Evolutionary conservation across 345 rosid species (phyloP).

Genomic region (Punica granatum): DNA sequence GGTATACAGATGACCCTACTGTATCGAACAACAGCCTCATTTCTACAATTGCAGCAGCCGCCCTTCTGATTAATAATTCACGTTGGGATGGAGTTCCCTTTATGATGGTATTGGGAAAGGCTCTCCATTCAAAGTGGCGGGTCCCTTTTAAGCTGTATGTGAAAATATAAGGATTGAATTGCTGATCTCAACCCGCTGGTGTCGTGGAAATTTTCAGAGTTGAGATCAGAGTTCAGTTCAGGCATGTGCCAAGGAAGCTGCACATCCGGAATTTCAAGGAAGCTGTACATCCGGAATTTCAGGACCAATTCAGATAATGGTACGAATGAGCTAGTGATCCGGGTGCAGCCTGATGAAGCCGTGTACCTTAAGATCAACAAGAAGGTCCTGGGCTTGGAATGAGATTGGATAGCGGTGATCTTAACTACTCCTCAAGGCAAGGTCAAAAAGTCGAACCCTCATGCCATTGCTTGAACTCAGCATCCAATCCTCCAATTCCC

Average conservation of each 20-base stretch:
- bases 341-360: constrained; percentile 46
- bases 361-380: constrained; percentile 48
- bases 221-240: constrained; percentile 50
- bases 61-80: constrained; percentile 35
- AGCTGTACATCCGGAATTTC: constrained; percentile 26
- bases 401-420: constrained; percentile 42
- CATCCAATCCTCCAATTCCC: background rate
- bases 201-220: constrained; percentile 21
- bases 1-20: constrained; percentile 31
- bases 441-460: constrained; percentile 15
- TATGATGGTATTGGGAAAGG: constrained; percentile 42
- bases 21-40: constrained; percentile 32
- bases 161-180: background rate
- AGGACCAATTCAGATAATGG: constrained; percentile 35
- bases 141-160: background rate
- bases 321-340: constrained; percentile 46
- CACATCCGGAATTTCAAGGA: constrained; percentile 30
- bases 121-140: constrained; percentile 38
- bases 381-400: constrained; percentile 45
- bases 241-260: constrained; percentile 44
- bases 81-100: constrained; percentile 63
- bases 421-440: constrained; percentile 33
- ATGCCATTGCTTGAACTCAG: background rate
- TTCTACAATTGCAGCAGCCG: constrained; percentile 49
- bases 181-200: background rate